A percentile compares a stretch with the other conserved stretches of the same genome.
Evolutionary conservation across 805 yeast species (phyloP).

Genomic region (Osmozyma mogii): DNA sequence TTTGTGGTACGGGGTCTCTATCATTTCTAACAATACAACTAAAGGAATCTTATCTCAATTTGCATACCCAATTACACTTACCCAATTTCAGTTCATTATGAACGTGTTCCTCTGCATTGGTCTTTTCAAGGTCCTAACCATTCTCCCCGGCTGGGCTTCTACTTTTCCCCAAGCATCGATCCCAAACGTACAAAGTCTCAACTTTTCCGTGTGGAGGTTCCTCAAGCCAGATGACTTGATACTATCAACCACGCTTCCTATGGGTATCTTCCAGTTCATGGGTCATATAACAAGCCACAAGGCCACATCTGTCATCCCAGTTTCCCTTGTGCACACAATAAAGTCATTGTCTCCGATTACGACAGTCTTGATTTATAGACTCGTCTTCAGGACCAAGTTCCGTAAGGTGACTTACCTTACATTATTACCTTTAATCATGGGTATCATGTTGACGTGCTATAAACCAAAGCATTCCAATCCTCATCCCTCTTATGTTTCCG

Average conservation of each 20-base stretch:
- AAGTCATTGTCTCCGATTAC: constrained; percentile 87
- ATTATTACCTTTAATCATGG: constrained; percentile 67
- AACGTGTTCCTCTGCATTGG: constrained; percentile 55
- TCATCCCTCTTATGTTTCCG: constrained; percentile 19
- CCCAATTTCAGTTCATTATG: constrained; percentile 77
- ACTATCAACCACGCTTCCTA: constrained; percentile 70
- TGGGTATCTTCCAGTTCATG: constrained; percentile 88
- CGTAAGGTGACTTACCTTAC: constrained; percentile 65
- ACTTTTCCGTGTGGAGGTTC: constrained; percentile 29
- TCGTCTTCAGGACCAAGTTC: constrained; percentile 53
- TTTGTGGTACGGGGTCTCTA: constrained; percentile 75
- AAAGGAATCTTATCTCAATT: constrained; percentile 66
- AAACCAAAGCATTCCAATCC: constrained; percentile 29
- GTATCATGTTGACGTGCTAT: constrained; percentile 76
- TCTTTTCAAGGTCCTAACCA: constrained; percentile 31
- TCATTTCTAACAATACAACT: constrained; percentile 73
- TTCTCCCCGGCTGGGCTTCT: constrained; percentile 14
- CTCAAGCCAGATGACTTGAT: constrained; percentile 47
- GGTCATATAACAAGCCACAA: constrained; percentile 90
- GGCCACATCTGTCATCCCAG: constrained; percentile 88
- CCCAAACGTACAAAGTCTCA: constrained; percentile 13
- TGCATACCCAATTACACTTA: constrained; percentile 78
- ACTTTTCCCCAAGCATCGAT: constrained; percentile 12
- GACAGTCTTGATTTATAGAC: constrained; percentile 73
- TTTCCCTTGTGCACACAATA: constrained; percentile 90